phyloP scores from a whole-genome alignment of 257 asterid species.

The Scutellaria baicalensis region DNA sequence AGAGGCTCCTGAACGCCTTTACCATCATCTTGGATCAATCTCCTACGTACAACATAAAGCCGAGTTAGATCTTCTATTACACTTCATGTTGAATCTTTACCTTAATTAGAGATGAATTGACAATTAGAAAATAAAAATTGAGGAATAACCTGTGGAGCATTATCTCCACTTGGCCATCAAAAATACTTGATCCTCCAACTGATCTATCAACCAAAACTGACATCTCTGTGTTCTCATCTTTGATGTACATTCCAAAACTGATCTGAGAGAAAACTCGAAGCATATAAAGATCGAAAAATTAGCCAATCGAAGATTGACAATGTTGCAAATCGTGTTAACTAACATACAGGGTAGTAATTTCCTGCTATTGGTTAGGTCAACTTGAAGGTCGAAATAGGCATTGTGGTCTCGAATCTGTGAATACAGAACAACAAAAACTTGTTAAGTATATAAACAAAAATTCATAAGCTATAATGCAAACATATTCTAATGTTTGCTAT shows the following conservation, averaged over 20 bases:
- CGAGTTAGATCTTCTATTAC: too few relatives aligned
- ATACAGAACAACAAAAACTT: conserved; percentile 14
- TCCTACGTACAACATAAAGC: conserved; percentile 42
- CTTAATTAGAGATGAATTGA: background rate
- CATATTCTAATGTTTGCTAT: too few relatives aligned
- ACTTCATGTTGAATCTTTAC: too few relatives aligned
- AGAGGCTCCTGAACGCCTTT: conserved; percentile 91
- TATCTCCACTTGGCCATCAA: conserved; percentile 83
- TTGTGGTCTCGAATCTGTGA: conserved; percentile 64
- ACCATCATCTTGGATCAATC: conserved; percentile 77
- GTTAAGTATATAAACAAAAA: background rate
- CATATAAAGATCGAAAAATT: too few relatives aligned
- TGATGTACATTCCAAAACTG: conserved; percentile 81
- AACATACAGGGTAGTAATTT: conserved; percentile 86
- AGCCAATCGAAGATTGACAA: background rate
- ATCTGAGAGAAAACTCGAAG: conserved; percentile 43
- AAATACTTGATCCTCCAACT: conserved; percentile 85
- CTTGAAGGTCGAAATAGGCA: conserved; percentile 87
- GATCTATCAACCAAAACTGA: conserved; percentile 95
- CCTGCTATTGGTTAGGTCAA: conserved; percentile 87
- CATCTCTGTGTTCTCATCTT: conserved; percentile 64
- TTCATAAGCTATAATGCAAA: too few relatives aligned
- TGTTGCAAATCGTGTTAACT: conserved; percentile 14
- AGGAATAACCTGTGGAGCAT: conserved; percentile 81
- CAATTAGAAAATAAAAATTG: background rate